Evolutionary conservation across 2,329 filamentous ascomycete species (phyloP).

Genomic region (Penicillium oxalicum): DNA sequence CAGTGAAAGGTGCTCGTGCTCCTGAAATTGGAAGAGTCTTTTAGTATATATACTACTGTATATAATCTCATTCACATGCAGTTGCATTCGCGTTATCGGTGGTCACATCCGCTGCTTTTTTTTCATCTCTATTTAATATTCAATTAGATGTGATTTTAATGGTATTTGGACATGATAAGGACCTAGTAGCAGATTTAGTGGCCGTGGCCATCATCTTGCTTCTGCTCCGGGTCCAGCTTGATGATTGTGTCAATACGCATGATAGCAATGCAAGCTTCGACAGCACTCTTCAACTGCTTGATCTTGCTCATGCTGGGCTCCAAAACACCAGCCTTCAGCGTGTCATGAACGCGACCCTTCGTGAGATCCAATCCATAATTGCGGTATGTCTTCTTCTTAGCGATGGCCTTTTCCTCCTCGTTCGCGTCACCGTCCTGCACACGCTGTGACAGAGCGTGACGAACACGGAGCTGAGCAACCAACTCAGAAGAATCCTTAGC

Average conservation of each 20-base stretch:
- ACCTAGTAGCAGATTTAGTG: slow-evolving; percentile 50
- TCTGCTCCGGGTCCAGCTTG: slow-evolving; percentile 88
- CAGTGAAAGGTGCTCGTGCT: slow-evolving; percentile 8
- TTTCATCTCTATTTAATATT: slow-evolving; percentile 23
- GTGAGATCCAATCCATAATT: slow-evolving; percentile 93
- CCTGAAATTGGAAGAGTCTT: neutral
- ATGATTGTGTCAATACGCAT: slow-evolving; percentile 99
- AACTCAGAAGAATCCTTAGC: slow-evolving; percentile 95
- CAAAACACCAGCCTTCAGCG: slow-evolving; percentile 88
- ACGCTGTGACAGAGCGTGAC: slow-evolving; percentile 90
- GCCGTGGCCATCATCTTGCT: slow-evolving; percentile 76
- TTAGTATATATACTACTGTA: slow-evolving; percentile 7
- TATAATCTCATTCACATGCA: slow-evolving; percentile 16
- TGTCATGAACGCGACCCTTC: slow-evolving; percentile 85
- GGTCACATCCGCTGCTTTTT: slow-evolving; percentile 12
- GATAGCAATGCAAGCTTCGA: slow-evolving; percentile 97
- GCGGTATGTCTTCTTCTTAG: slow-evolving; percentile 94
- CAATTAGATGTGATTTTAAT: slow-evolving; percentile 29
- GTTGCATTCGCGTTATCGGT: slow-evolving; percentile 10
- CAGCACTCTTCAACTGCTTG: slow-evolving; percentile 94
- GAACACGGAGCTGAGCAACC: slow-evolving; percentile 87
- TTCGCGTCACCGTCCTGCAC: slow-evolving; percentile 70
- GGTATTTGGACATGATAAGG: slow-evolving; percentile 11
- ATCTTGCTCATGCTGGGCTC: slow-evolving; percentile 99
- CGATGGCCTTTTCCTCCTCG: slow-evolving; percentile 82